Conservation (phyloP, 331 rosid genomes). For the Spiraea crenata region DNA sequence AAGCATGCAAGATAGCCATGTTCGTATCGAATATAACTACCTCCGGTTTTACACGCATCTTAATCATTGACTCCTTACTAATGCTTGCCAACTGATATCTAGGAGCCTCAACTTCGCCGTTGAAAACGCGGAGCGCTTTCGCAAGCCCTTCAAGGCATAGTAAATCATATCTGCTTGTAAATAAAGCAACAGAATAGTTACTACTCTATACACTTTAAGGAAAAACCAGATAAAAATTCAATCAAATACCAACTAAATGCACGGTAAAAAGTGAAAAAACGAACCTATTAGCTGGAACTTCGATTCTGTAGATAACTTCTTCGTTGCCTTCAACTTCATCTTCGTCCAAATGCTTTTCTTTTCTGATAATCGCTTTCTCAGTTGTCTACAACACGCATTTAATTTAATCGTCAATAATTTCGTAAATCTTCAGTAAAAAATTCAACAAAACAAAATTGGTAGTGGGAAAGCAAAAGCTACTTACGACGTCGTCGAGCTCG, state of each 20-base stretch:
- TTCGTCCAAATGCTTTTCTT: constrained; percentile 78
- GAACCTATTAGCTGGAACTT: constrained; percentile 89
- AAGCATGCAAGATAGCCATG: neutral
- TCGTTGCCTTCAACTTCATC: constrained; percentile 65
- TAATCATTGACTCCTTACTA: constrained; percentile 58
- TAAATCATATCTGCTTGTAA: constrained; percentile 72
- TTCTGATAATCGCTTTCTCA: constrained; percentile 83
- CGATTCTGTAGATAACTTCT: constrained; percentile 91
- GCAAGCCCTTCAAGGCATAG: constrained; percentile 96
- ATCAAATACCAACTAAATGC: neutral
- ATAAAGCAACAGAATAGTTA: neutral
- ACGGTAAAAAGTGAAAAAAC: neutral
- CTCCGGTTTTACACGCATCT: constrained; percentile 90
- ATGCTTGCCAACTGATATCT: constrained; percentile 54
- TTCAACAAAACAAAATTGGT: neutral
- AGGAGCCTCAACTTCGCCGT: constrained; percentile 57
- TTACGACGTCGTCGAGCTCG: constrained; percentile 94
- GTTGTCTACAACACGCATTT: constrained; percentile 50
- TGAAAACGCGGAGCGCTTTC: constrained; percentile 78
- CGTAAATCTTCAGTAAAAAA: neutral
- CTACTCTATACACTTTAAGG: neutral
- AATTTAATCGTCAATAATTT: neutral
- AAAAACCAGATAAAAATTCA: neutral
- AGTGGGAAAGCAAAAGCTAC: constrained; percentile 11
- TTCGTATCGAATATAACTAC: constrained; percentile 32